Evolutionary conservation across 768 basidiomycete genomes (phyloP).

Genomic region (Ramaria sp.): DNA sequence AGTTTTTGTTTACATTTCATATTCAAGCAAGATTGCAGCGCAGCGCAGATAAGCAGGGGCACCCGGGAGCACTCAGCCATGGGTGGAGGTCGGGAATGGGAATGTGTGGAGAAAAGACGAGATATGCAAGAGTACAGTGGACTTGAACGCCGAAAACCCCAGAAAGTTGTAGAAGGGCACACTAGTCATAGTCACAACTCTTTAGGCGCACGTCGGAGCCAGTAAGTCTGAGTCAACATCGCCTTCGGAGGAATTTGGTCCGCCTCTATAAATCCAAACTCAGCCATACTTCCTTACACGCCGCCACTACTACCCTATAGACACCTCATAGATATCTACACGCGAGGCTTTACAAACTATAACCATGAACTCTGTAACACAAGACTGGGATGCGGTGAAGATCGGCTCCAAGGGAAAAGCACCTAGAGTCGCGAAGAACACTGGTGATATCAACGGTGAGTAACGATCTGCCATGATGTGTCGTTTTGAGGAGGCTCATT

Average conservation of each 20-base stretch:
- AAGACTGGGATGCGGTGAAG: constrained; percentile 7
- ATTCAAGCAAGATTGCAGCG: no score
- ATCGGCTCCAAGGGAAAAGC: constrained; percentile 59
- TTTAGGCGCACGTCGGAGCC: neutral
- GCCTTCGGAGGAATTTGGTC: neutral
- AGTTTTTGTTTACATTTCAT: no score
- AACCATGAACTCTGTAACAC: neutral
- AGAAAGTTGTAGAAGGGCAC: no score
- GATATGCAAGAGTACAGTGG: no score
- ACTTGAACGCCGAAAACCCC: no score
- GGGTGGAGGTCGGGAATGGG: no score
- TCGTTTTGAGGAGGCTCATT: constrained; percentile 8
- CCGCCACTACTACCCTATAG: neutral
- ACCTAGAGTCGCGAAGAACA: constrained; percentile 54
- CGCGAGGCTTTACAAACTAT: neutral
- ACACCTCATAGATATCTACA: neutral
- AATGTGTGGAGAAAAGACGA: no score
- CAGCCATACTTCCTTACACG: neutral
- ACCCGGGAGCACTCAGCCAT: no score
- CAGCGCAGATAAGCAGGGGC: no score
- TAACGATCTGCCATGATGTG: constrained; percentile 3
- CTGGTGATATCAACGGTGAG: constrained; percentile 46
- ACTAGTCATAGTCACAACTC: no score
- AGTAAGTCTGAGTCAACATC: neutral
- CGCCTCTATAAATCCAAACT: neutral